A percentile compares a stretch with the other conserved stretches of the same genome.
phyloP scores from a whole-genome alignment of 2,329 filamentous ascomycete genomes.

The Lecanosticta acicola region DNA sequence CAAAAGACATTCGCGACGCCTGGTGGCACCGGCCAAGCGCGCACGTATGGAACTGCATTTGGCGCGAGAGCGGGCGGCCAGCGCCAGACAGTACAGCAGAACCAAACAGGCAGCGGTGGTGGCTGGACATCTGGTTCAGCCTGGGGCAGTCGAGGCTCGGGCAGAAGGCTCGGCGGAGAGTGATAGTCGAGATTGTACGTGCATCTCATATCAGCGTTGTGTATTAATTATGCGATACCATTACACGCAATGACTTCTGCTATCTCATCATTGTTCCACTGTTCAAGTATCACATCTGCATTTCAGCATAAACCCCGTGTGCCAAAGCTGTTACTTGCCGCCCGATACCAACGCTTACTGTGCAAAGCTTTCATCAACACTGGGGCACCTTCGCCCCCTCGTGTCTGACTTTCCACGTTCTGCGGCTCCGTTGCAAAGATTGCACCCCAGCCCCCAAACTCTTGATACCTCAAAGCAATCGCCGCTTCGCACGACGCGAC shows the following conservation, averaged over 20 bases:
- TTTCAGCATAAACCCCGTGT: too few species aligned
- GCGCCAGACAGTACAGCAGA: conserved; percentile 31
- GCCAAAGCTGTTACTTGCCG: too few species aligned
- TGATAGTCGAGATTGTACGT: conserved; percentile 6
- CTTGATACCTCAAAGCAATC: too few species aligned
- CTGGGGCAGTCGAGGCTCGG: conserved; percentile 59
- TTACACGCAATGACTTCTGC: not conserved
- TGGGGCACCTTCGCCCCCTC: too few species aligned
- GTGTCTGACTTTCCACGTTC: too few species aligned
- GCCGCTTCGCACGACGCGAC: too few species aligned
- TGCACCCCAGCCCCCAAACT: too few species aligned
- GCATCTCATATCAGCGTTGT: not conserved
- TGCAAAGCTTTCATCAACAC: too few species aligned
- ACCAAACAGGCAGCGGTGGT: conserved; percentile 26
- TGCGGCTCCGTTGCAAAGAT: too few species aligned
- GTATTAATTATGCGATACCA: not conserved
- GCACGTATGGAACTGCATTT: conserved; percentile 59
- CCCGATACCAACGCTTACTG: too few species aligned
- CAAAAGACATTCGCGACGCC: conserved; percentile 56
- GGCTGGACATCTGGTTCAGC: conserved; percentile 29
- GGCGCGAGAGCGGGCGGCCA: conserved; percentile 35
- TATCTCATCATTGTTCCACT: too few species aligned
- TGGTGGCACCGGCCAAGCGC: conserved; percentile 41
- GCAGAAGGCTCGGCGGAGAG: conserved; percentile 54
- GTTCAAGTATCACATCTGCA: too few species aligned